phyloP scores from a whole-genome alignment of 495 filamentous ascomycete species.

The Lentithecium fluviatile region DNA sequence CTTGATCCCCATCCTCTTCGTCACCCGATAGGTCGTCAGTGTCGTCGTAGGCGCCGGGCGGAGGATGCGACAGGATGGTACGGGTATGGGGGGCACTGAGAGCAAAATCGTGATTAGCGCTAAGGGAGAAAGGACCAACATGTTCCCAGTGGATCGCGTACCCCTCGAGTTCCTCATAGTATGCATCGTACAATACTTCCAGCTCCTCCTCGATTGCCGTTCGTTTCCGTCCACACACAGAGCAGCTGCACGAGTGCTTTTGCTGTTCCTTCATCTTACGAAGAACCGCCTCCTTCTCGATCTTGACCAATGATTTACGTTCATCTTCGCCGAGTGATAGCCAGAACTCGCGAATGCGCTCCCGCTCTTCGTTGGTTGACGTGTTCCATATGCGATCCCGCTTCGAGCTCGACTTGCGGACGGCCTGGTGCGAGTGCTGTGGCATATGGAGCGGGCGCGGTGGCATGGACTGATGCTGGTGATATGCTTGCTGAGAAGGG shows the following conservation, averaged over 20 bases:
- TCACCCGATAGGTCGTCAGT: conserved; percentile 59
- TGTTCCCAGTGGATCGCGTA: conserved; percentile 87
- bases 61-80: conserved; percentile 16
- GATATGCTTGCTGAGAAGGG: conserved; percentile 31
- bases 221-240: conserved; percentile 92
- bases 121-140: conserved; percentile 63
- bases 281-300: conserved; percentile 96
- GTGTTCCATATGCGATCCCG: conserved; percentile 98
- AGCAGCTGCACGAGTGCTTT: conserved; percentile 98
- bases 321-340: conserved; percentile 93
- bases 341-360: conserved; percentile 98
- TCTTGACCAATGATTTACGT: conserved; percentile 88
- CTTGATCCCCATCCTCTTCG: conserved; percentile 65
- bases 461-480: conserved; percentile 20
- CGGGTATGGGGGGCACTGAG: conserved; percentile 11
- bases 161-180: conserved; percentile 96
- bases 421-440: conserved; percentile 34
- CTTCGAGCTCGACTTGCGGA: conserved; percentile 19
- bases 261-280: conserved; percentile 99
- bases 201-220: conserved; percentile 98
- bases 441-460: conserved; percentile 36
- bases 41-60: conserved; percentile 35
- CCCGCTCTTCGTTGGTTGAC: conserved; percentile 84
- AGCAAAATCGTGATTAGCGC: conserved; percentile 39
- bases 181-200: conserved; percentile 98